These are phyloP conservation scores for Pichia membranifaciens DNA, from an alignment of 805 yeast species.

Conservation along the genomic window DNA sequence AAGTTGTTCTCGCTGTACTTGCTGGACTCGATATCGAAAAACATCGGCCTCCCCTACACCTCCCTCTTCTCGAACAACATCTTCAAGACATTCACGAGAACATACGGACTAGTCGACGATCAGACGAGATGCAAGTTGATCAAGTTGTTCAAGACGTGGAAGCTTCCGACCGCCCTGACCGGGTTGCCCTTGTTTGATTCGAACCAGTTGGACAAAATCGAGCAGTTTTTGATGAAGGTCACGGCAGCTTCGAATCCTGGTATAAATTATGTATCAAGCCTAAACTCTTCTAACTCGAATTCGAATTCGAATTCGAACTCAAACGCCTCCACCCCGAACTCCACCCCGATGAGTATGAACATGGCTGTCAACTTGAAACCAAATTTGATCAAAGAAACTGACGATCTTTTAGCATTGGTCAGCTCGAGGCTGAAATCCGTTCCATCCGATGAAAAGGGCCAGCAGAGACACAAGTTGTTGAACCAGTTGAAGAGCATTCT, in stretches of 20 bases:
- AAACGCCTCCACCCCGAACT: neutral
- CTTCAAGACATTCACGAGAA: conserved; percentile 63
- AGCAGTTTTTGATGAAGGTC: conserved; percentile 60
- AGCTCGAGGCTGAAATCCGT: conserved; percentile 33
- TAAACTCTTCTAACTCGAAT: conserved; percentile 7
- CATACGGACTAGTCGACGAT: conserved; percentile 76
- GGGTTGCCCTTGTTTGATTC: conserved; percentile 66
- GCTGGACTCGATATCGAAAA: conserved; percentile 87
- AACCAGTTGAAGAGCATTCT: conserved; percentile 38
- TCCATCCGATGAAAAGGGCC: conserved; percentile 36
- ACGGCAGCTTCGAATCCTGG: conserved; percentile 33
- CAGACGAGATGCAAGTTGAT: conserved; percentile 66
- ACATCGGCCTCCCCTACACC: conserved; percentile 87
- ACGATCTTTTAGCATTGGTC: conserved; percentile 38
- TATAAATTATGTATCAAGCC: conserved; percentile 1
- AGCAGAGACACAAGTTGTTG: conserved; percentile 40
- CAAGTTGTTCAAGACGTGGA: conserved; percentile 86
- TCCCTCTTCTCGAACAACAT: conserved; percentile 64
- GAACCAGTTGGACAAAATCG: conserved; percentile 66
- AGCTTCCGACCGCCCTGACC: conserved; percentile 54
- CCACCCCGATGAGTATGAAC: neutral
- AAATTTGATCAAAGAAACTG: conserved; percentile 27
- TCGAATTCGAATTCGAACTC: neutral
- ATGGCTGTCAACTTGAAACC: conserved; percentile 10
- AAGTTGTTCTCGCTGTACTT: conserved; percentile 81